These are phyloP conservation scores for Talaromyces rugulosus DNA, from an alignment of 2,329 filamentous ascomycete genomes.

Conservation along the genomic window DNA sequence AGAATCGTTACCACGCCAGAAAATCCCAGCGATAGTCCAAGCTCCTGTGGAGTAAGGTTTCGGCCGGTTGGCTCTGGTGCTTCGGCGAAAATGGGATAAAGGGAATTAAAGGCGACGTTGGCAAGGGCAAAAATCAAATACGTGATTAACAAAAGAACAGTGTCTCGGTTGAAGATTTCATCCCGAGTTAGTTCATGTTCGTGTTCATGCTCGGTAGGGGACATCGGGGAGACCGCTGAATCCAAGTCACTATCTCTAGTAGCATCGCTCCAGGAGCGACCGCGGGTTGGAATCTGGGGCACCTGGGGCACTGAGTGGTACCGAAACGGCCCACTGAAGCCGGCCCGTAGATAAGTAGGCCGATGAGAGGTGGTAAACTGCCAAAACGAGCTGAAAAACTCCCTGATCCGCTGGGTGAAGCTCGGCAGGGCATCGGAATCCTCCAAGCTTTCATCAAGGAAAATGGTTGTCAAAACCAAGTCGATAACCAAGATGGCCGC, in stretches of 20 bases:
- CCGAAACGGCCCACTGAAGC: constrained; percentile 23
- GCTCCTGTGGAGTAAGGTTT: constrained; percentile 68
- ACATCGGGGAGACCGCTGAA: constrained; percentile 40
- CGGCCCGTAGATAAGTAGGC: constrained; percentile 55
- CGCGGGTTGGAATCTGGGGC: not conserved
- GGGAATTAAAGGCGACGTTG: constrained; percentile 91
- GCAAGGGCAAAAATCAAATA: constrained; percentile 92
- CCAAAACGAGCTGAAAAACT: constrained; percentile 65
- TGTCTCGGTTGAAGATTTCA: constrained; percentile 72
- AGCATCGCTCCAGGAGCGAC: constrained; percentile 14
- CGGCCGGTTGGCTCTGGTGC: constrained; percentile 72
- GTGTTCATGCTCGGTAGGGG: constrained; percentile 31
- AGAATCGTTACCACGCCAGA: constrained; percentile 80
- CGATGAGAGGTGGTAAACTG: constrained; percentile 58
- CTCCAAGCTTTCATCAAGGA: constrained; percentile 82
- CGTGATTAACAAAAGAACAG: constrained; percentile 72
- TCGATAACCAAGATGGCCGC: constrained; percentile 68
- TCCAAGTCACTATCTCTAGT: constrained; percentile 43
- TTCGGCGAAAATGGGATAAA: constrained; percentile 90
- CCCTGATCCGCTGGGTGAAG: constrained; percentile 54
- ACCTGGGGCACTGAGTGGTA: not conserved
- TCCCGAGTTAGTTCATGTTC: constrained; percentile 51
- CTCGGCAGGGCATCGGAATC: constrained; percentile 59
- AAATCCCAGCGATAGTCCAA: constrained; percentile 79
- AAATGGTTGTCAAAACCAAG: constrained; percentile 69